Conservation (phyloP, 306 rosid species). For the Luffa acutangula region DNA sequence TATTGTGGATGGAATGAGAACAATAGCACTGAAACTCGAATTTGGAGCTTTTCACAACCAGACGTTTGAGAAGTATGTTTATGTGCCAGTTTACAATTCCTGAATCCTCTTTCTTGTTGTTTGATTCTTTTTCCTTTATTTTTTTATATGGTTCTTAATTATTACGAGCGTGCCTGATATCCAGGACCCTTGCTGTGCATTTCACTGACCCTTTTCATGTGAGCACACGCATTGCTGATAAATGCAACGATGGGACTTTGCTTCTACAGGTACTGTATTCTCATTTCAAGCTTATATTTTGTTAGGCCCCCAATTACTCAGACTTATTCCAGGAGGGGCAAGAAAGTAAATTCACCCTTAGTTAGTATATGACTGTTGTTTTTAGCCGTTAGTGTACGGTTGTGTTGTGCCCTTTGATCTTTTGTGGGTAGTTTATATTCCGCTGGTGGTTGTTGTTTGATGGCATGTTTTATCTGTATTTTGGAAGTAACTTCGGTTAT, state of each 20-base stretch:
- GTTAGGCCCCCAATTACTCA: too few relatives aligned
- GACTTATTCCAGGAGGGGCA: too few relatives aligned
- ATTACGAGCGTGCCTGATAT: constrained; percentile 17
- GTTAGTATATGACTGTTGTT: too few relatives aligned
- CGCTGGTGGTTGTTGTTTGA: too few relatives aligned
- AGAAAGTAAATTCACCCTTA: too few relatives aligned
- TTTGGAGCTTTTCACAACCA: constrained; percentile 89
- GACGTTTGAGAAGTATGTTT: constrained; percentile 67
- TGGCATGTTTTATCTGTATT: too few relatives aligned
- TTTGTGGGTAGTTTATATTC: too few relatives aligned
- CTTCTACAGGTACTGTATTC: constrained; percentile 76
- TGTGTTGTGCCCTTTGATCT: too few relatives aligned
- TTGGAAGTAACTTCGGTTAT: too few relatives aligned
- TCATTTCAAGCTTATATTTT: constrained; percentile 8
- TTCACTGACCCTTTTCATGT: constrained; percentile 93
- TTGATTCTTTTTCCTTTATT: background rate
- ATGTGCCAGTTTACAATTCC: constrained; percentile 7
- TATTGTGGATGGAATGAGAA: constrained; percentile 96
- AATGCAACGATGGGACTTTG: constrained; percentile 82
- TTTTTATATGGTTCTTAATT: background rate
- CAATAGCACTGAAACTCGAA: constrained; percentile 85
- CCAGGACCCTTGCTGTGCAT: constrained; percentile 95
- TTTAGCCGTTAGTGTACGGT: too few relatives aligned
- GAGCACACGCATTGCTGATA: constrained; percentile 72
- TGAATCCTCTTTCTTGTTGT: background rate